A percentile compares a stretch with the other conserved stretches of the same genome.
These are phyloP conservation scores for Diversispora eburnea DNA, from an alignment of 192 early-diverging fungal species.

Conservation along the genomic window DNA sequence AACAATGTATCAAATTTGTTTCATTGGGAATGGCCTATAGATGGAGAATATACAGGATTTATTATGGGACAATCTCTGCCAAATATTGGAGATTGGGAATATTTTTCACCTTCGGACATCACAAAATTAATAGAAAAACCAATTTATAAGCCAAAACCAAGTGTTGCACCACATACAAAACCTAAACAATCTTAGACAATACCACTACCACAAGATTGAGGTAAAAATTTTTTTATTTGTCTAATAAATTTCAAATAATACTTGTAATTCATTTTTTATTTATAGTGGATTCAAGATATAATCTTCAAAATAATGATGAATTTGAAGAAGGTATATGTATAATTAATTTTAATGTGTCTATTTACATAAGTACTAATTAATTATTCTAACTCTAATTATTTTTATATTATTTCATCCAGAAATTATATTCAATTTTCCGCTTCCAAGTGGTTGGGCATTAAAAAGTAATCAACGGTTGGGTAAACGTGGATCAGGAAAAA, in stretches of 20 bases:
- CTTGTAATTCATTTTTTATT: not conserved
- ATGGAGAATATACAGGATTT: not conserved
- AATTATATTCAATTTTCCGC: not conserved
- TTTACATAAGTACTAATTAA: not conserved
- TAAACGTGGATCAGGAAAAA: not conserved
- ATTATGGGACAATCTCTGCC: not conserved
- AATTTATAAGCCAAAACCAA: not conserved
- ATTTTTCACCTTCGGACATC: not conserved
- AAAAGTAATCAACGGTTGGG: not conserved
- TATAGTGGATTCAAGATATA: slow-evolving; percentile 2
- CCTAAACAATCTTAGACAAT: not conserved
- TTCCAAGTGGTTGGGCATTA: not conserved
- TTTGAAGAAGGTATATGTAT: not conserved
- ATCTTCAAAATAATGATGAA: not conserved
- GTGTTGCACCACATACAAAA: not conserved
- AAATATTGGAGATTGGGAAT: not conserved
- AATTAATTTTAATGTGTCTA: not conserved
- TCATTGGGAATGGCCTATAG: slow-evolving; percentile 1
- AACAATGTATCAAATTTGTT: slow-evolving; percentile 1
- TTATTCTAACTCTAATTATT: not conserved
- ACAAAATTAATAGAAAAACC: not conserved
- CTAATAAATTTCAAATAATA: not conserved
- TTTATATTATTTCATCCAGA: not conserved
- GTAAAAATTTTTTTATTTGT: not conserved
- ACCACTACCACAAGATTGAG: not conserved